Conservation (phyloP, 2,329 filamentous ascomycete species). For the Verticillium tricorpus region DNA sequence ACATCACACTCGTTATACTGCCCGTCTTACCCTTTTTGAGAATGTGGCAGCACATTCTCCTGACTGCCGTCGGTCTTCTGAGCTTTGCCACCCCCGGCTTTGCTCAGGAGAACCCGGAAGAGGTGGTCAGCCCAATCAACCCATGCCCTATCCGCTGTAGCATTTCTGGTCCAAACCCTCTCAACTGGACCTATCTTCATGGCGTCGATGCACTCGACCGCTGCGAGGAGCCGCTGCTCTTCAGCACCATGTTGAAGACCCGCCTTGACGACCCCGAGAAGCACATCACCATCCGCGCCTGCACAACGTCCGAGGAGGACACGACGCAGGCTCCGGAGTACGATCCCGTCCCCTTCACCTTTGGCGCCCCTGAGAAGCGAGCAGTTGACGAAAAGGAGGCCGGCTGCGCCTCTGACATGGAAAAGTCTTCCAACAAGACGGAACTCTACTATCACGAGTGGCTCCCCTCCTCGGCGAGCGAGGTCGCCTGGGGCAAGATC, state of each 20-base stretch:
- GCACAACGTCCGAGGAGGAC: not conserved
- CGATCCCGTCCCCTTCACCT: not conserved
- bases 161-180: not conserved
- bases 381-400: no score
- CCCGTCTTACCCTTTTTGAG: no score
- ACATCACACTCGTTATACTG: no score
- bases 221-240: not conserved
- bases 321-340: not conserved
- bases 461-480: slow-evolving; percentile 10
- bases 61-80: no score
- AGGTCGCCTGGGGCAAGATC: no score
- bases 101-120: not conserved
- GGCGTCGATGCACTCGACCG: not conserved
- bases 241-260: not conserved
- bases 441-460: not conserved
- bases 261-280: not conserved
- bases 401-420: not conserved
- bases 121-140: not conserved
- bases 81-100: no score
- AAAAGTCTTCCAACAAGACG: not conserved
- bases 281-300: not conserved
- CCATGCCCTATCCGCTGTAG: not conserved
- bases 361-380: not conserved
- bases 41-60: no score
- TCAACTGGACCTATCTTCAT: slow-evolving; percentile 1